Conservation (phyloP, 352 stramenopile genomes). For the Pythium angustatum region DNA sequence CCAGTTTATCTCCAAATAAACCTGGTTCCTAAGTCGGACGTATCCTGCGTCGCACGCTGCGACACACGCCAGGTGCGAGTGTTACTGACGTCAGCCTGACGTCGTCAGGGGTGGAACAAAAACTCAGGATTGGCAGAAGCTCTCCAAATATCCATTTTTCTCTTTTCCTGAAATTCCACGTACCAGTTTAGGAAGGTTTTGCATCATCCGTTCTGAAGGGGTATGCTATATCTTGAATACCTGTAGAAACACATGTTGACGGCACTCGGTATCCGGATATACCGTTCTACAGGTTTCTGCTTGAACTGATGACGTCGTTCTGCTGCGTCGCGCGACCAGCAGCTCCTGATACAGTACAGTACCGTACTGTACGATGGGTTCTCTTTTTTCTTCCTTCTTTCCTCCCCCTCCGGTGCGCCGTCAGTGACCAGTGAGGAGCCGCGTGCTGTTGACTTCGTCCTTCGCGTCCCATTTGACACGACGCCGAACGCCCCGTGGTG, state of each 20-base stretch:
- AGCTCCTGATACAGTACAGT: too few species aligned
- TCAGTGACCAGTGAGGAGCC: background rate
- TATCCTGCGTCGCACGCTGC: too few species aligned
- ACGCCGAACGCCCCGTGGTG: background rate
- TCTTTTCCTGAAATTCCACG: too few species aligned
- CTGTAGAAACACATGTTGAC: background rate
- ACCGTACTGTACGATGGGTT: conserved; percentile 8
- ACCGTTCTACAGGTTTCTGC: background rate
- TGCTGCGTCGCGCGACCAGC: background rate
- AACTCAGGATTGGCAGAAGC: too few species aligned
- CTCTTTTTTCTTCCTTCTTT: conserved; percentile 19
- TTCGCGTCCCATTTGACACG: conserved; percentile 8
- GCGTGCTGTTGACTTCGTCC: background rate
- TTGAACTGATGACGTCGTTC: conserved; percentile 10
- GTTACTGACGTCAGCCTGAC: too few species aligned
- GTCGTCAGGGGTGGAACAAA: too few species aligned
- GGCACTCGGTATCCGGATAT: too few species aligned
- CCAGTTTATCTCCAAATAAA: too few species aligned
- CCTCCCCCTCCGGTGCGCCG: background rate
- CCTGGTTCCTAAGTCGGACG: too few species aligned
- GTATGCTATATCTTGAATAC: background rate
- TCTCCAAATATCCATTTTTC: too few species aligned
- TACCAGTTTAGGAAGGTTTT: too few species aligned
- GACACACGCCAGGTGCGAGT: too few species aligned
- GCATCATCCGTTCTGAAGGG: background rate